Base-by-base conservation (phyloP, 257 asterid genomes). In the Voacanga thouarsii region DNA sequence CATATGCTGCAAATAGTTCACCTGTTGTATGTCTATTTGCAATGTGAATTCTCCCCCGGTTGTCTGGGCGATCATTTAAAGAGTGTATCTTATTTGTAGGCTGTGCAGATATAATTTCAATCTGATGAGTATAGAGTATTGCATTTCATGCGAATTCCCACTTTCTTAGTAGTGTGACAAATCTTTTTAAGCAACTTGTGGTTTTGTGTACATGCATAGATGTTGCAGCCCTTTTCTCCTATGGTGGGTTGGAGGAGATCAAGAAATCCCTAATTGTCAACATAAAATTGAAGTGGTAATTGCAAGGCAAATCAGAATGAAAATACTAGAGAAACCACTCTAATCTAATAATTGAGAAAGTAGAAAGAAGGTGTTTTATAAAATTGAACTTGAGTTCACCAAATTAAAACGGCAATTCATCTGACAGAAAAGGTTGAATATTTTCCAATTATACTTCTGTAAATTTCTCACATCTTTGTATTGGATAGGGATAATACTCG, bases 1-100 rank as follows among this genome's bases (percentile, higher is more conserved):
- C 59, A 39, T 55, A 9, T 51, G 24, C 57, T 75, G 80, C 77
- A 67, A 43, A 75, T 75, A 57, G 66, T 28, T 50, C 19, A 10
- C 73, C 67, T 30, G 72, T 78, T 63, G 61, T 78, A 56, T 50
- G 26, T 60, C 23, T 37, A 6, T 16, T 23, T 43, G 73, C 41
- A 3, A 75, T 28, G 75, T 74, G 45, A 68, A 21, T 41, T 39
- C 7, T 41, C 24, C 43, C 47, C 23, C 16, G 19, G 3, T 0
- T 6, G 16, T 39, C 43, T 44, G 73, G 19, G 51, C 7, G 50
- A 66, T 39, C 71, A 6, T 66, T 65, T 41, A 33, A 68, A 39
- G 73, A 68, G 30, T 68, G 73, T 68, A 67, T 19, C 51, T 39
- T 2, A 33, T 33, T 33, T 39, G 57, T 45, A 39, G 37, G 72